Conservation (phyloP, 2,329 filamentous ascomycete genomes). For the Colletotrichum limetticola region DNA sequence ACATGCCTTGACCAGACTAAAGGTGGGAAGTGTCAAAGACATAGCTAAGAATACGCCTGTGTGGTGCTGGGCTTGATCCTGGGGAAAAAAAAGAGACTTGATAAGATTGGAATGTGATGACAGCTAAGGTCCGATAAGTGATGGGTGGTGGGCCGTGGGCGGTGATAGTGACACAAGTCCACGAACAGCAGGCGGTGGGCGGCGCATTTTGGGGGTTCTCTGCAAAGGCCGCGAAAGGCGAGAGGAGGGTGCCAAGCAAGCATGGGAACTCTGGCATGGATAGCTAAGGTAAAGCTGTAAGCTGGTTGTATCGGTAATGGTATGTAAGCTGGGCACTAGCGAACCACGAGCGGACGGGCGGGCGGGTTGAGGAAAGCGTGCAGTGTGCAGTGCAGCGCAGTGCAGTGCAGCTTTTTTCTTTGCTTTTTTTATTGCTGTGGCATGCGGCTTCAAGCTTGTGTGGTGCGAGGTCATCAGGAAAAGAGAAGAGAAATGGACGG, state of each 20-base stretch:
- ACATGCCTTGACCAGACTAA: background rate
- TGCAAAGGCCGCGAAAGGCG: background rate
- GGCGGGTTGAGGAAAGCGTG: slow-evolving; percentile 1
- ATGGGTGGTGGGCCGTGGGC: background rate
- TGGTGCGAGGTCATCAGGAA: slow-evolving; percentile 3
- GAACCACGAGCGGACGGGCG: slow-evolving; percentile 1
- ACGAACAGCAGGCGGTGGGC: background rate
- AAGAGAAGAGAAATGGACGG: too few relatives aligned
- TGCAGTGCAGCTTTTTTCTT: background rate
- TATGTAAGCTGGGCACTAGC: background rate
- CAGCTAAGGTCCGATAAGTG: background rate
- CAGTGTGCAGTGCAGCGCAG: background rate
- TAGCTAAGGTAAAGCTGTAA: background rate
- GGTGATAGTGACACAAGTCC: background rate
- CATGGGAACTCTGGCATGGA: too few relatives aligned
- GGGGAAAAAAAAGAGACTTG: slow-evolving; percentile 13
- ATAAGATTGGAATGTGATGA: slow-evolving; percentile 21
- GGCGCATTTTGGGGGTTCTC: background rate
- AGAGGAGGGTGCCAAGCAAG: slow-evolving; percentile 3
- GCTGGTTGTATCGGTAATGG: background rate
- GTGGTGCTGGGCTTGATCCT: slow-evolving; percentile 3
- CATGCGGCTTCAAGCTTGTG: background rate
- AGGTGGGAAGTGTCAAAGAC: slow-evolving; percentile 13
- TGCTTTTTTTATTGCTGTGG: background rate
- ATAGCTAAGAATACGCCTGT: background rate